Percentiles rank a stretch among this genome's conserved stretches.
Evolutionary conservation across 352 stramenopile species (phyloP).

Genomic region (Globisporangium barbulae): DNA sequence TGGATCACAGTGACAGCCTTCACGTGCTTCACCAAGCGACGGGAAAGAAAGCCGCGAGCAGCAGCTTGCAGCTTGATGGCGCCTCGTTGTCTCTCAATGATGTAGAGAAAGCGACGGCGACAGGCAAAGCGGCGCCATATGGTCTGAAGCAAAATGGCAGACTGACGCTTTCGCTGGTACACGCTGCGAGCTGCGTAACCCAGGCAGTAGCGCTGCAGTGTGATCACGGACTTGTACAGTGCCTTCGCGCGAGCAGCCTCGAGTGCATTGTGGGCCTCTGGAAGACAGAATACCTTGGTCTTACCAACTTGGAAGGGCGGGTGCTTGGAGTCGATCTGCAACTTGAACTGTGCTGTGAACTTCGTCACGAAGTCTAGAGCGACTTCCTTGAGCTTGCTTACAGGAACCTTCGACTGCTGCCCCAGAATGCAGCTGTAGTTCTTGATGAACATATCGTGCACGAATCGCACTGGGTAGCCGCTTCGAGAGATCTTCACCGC

Average conservation of each 20-base stretch:
- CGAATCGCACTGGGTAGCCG: slow-evolving; percentile 93
- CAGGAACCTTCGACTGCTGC: slow-evolving; percentile 34
- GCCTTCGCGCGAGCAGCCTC: slow-evolving; percentile 58
- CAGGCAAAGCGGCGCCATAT: slow-evolving; percentile 50
- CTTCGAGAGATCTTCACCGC: slow-evolving; percentile 87
- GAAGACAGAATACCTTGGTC: slow-evolving; percentile 78
- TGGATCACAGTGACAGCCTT: slow-evolving; percentile 63
- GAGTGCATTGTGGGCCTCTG: slow-evolving; percentile 63
- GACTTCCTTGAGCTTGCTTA: slow-evolving; percentile 48
- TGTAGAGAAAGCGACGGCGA: slow-evolving; percentile 35
- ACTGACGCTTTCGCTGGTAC: slow-evolving; percentile 51
- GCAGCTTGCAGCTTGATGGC: slow-evolving; percentile 51
- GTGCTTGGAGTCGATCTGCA: slow-evolving; percentile 38
- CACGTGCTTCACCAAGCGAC: slow-evolving; percentile 36
- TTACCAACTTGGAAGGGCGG: slow-evolving; percentile 79
- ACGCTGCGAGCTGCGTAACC: slow-evolving; percentile 46
- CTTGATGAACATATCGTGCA: slow-evolving; percentile 91
- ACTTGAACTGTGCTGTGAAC: slow-evolving; percentile 32
- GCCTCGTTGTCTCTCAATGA: slow-evolving; percentile 36
- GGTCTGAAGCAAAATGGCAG: slow-evolving; percentile 50
- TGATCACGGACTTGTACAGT: slow-evolving; percentile 70
- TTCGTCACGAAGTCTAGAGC: slow-evolving; percentile 42
- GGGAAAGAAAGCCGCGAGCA: slow-evolving; percentile 42
- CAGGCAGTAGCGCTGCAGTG: slow-evolving; percentile 69
- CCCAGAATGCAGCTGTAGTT: slow-evolving; percentile 73